Conservation (phyloP, 2,329 filamentous ascomycete species). For the Aspergillus melleus region DNA sequence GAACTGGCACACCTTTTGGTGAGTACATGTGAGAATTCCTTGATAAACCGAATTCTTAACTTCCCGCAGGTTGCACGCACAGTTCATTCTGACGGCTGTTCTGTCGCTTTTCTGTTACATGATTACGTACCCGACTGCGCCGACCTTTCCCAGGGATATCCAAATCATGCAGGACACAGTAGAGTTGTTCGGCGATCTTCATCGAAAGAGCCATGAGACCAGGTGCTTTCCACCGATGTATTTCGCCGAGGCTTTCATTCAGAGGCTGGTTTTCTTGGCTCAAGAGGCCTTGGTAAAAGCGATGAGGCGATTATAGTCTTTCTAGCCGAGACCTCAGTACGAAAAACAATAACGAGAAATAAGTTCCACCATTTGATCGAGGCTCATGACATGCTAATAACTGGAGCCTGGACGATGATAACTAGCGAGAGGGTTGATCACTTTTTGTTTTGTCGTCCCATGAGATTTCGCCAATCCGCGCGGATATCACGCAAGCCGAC, state of each 20-base stretch:
- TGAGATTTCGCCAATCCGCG: neutral
- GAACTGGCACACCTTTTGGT: constrained; percentile 24
- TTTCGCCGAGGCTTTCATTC: constrained; percentile 13
- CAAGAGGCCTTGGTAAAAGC: neutral
- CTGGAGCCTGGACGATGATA: neutral
- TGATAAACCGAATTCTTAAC: neutral
- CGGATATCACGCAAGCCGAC: neutral
- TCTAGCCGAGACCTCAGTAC: too few relatives aligned
- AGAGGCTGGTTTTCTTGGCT: neutral
- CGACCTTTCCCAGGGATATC: constrained; percentile 14
- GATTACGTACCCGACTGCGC: constrained; percentile 12
- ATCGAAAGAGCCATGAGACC: neutral
- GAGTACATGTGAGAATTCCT: neutral
- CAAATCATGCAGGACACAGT: constrained; percentile 16
- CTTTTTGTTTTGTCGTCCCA: neutral
- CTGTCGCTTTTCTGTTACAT: constrained; percentile 15
- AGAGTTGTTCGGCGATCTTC: neutral
- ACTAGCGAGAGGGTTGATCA: neutral
- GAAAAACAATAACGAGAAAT: neutral
- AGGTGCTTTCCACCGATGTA: constrained; percentile 20
- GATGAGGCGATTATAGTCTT: neutral
- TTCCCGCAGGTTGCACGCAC: constrained; percentile 21
- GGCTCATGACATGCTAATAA: neutral
- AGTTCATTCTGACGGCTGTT: constrained; percentile 21
- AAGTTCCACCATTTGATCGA: neutral